Base-by-base conservation (phyloP, 495 filamentous ascomycete genomes). In the Aspergillus bridgeri region DNA sequence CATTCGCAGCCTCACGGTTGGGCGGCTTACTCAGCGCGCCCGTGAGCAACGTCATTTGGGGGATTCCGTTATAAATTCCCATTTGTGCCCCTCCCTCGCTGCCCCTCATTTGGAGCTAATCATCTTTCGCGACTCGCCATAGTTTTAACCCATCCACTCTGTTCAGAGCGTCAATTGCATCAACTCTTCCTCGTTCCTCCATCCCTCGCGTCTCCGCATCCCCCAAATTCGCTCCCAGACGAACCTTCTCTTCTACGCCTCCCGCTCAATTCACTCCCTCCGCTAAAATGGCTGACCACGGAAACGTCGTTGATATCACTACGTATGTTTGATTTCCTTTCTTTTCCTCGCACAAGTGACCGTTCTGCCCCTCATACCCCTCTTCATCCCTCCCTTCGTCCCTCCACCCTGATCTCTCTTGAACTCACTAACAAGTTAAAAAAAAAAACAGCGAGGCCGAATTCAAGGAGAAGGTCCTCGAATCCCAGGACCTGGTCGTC, bases 401-500 rank as follows among this genome's bases (percentile, higher is more conserved):
- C 48, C 29, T 29, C 60, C 55, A 52, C 48, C 47, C 27, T 49
- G 44, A 25, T 53, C n/a, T 18, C 17, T 17, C 11, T 3, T 9
- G 11, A 29, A 29, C 27, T 9, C 27, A 29, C 6, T 7, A 29
- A 29, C 27, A 7, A 29, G 11, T 9, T 9, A 4, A 6, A 29
- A 29, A 6, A 48, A 8, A 22, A 58, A 60, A 71, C 67, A 96
- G 90, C 56, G 77, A 77, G 60, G 69, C 73, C 0, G 79, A 85
- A 29, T 96, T 86, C 78, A 23, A 64, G 50, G 60, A 57, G 33
- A 65, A 68, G 55, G 65, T 74, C 53, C 38, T 51, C 63, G 82
- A 73, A 7, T 50, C 67, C 56, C 48, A 53, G 46, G 79, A 79
- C 15, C 71, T 89, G 61, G 80, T 96, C 61, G 76, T 97, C 62